Conservation (phyloP, 108 stramenopile species). For the Cylindrotheca closterium region DNA sequence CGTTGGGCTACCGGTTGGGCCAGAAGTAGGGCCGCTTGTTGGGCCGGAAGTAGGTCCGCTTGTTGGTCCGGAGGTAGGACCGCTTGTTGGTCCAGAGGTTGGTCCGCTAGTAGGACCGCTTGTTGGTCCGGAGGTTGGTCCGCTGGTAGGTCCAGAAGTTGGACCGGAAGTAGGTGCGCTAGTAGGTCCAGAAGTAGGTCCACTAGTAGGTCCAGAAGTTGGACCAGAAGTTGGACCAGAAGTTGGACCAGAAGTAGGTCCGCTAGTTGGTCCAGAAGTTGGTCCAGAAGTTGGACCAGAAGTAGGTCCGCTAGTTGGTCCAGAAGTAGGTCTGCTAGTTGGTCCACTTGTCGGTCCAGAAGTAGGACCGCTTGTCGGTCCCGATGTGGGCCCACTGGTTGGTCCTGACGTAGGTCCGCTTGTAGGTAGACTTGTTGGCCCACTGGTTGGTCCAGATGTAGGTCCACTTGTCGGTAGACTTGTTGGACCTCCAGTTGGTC, state of each 20-base stretch:
- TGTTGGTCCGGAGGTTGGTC: conserved; percentile 18
- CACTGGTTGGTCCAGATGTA: not conserved
- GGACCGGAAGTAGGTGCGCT: conserved; percentile 6
- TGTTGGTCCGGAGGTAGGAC: conserved; percentile 1
- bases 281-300: conserved; percentile 7
- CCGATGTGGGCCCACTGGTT: conserved; percentile 5
- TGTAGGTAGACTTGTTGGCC: conserved; percentile 4
- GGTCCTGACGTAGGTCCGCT: conserved; percentile 5
- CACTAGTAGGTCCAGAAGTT: conserved; percentile 16
- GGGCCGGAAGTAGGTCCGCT: conserved; percentile 3
- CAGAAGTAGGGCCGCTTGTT: conserved; percentile 8
- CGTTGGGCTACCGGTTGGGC: conserved; percentile 6
- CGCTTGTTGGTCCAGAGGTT: not conserved
- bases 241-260: conserved; percentile 2
- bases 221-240: not conserved
- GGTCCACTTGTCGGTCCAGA: conserved; percentile 2
- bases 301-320: conserved; percentile 5
- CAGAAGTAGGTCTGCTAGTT: conserved; percentile 8
- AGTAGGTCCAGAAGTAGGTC: conserved; percentile 19
- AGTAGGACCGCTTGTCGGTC: conserved; percentile 5
- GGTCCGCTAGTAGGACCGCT: not conserved
- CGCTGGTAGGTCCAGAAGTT: not conserved
- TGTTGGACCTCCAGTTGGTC: conserved; percentile 5
- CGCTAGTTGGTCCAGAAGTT: conserved; percentile 2
- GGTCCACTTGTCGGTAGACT: not conserved